Evolutionary conservation across 176 grass and related monocot genomes (phyloP).

Genomic region (Alloteropsis semialata): DNA sequence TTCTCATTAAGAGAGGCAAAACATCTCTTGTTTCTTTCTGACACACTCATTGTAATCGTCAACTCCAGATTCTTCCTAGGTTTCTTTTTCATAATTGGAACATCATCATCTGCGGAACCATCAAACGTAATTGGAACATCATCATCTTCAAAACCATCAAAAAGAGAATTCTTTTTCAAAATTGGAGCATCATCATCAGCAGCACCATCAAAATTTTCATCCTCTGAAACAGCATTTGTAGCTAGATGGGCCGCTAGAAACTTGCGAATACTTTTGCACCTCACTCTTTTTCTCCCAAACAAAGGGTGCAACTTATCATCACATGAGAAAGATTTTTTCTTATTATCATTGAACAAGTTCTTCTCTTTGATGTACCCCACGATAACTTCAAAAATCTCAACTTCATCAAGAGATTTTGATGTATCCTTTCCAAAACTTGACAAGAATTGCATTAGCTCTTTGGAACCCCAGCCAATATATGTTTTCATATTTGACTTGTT

Average conservation of each 20-base stretch:
- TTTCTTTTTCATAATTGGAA: slow-evolving; percentile 19
- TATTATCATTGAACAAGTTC: slow-evolving; percentile 44
- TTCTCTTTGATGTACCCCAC: slow-evolving; percentile 60
- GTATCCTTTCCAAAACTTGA: slow-evolving; percentile 51
- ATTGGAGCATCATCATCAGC: slow-evolving; percentile 29
- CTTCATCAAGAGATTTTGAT: slow-evolving; percentile 49
- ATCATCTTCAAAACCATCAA: slow-evolving; percentile 13
- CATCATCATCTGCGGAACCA: slow-evolving; percentile 34
- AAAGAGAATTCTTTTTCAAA: slow-evolving; percentile 29
- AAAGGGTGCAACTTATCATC: slow-evolving; percentile 56
- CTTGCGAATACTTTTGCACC: slow-evolving; percentile 52
- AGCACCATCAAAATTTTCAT: slow-evolving; percentile 22
- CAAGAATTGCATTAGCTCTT: slow-evolving; percentile 68
- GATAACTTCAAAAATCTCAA: slow-evolving; percentile 46
- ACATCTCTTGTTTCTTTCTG: slow-evolving; percentile 44
- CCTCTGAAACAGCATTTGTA: slow-evolving; percentile 53
- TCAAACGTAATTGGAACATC: neutral
- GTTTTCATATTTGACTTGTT: slow-evolving; percentile 49
- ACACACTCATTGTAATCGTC: slow-evolving; percentile 36
- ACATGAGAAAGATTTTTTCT: slow-evolving; percentile 58
- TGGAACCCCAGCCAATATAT: slow-evolving; percentile 72
- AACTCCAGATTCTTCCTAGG: slow-evolving; percentile 13
- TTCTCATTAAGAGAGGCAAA: slow-evolving; percentile 49
- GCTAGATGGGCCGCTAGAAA: slow-evolving; percentile 66
- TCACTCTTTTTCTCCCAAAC: slow-evolving; percentile 74